Conservation (phyloP, 345 rosid genomes). For the Gynandropsis gynandra region DNA sequence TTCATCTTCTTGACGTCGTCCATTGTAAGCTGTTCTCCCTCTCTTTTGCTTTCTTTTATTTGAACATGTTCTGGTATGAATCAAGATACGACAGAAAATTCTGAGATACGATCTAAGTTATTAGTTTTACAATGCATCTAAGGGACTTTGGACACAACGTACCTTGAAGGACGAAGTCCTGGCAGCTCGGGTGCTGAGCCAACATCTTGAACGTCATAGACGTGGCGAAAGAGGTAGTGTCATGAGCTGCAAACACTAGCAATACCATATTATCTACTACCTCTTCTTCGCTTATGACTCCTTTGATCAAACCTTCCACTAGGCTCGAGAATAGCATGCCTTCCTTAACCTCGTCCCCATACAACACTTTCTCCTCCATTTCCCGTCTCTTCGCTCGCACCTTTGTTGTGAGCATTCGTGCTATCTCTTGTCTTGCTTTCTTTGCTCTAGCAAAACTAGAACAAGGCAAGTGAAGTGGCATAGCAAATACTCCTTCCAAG, state of each 20-base stretch:
- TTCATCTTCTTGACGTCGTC: conserved; percentile 62
- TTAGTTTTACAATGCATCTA: no score
- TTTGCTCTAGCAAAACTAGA: conserved; percentile 49
- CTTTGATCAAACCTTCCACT: conserved; percentile 46
- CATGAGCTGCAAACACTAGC: conserved; percentile 72
- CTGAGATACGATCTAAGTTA: no score
- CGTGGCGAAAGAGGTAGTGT: conserved; percentile 73
- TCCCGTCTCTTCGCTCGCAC: conserved; percentile 43
- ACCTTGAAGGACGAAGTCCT: conserved; percentile 51
- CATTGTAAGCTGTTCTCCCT: conserved; percentile 33
- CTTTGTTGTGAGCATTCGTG: conserved; percentile 26
- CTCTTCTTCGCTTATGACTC: conserved; percentile 49
- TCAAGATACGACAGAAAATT: neutral
- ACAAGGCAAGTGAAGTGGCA: conserved; percentile 47
- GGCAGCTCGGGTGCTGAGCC: conserved; percentile 46
- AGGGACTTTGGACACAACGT: no score
- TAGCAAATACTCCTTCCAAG: conserved; percentile 60
- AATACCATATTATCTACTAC: conserved; percentile 59
- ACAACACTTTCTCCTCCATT: conserved; percentile 23
- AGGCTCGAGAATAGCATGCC: conserved; percentile 34
- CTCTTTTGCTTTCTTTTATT: conserved; percentile 30
- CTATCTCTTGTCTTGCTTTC: conserved; percentile 57
- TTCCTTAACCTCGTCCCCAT: conserved; percentile 13
- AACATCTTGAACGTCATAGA: conserved; percentile 65
- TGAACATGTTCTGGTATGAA: conserved; percentile 43